phyloP scores from a whole-genome alignment of 176 grass and related monocot species.

The Thalia dealbata region DNA sequence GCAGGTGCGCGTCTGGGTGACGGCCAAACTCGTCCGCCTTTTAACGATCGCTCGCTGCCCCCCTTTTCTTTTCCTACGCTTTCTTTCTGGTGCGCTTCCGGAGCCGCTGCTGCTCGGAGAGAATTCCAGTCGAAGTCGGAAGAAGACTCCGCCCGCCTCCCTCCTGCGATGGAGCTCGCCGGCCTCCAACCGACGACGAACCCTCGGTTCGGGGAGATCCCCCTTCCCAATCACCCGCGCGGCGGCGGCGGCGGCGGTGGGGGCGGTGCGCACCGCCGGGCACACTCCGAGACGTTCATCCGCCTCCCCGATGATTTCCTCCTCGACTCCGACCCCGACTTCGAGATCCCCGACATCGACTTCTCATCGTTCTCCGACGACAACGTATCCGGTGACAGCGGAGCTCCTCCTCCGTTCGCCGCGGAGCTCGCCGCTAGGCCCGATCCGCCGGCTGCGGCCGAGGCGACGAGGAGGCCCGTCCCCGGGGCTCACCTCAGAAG shows the following conservation, averaged over 20 bases:
- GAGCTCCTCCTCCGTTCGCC: constrained; percentile 7
- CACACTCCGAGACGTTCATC: constrained; percentile 74
- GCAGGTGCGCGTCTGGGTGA: too few relatives aligned
- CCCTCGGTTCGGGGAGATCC: constrained; percentile 12
- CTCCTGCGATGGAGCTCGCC: not conserved
- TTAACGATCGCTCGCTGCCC: too few relatives aligned
- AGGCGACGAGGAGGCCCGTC: constrained; percentile 12
- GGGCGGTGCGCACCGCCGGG: constrained; percentile 8
- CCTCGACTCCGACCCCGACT: constrained; percentile 5
- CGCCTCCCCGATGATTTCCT: constrained; percentile 20
- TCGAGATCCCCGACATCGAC: constrained; percentile 45
- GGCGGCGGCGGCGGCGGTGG: constrained; percentile 56
- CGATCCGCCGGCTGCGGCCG: not conserved
- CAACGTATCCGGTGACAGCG: constrained; percentile 30
- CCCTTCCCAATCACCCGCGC: constrained; percentile 10
- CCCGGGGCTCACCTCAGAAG: constrained; percentile 50
- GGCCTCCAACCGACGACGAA: not conserved
- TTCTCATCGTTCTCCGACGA: constrained; percentile 93
- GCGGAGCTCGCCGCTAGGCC: not conserved
- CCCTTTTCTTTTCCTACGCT: too few relatives aligned
- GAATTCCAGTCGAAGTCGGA: too few relatives aligned
- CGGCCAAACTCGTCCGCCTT: too few relatives aligned
- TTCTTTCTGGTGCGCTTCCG: too few relatives aligned
- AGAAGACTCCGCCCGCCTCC: too few relatives aligned
- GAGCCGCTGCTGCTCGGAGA: too few relatives aligned